Base-by-base conservation (phyloP, 305 asterid species). In the Fraxinus platypoda region DNA sequence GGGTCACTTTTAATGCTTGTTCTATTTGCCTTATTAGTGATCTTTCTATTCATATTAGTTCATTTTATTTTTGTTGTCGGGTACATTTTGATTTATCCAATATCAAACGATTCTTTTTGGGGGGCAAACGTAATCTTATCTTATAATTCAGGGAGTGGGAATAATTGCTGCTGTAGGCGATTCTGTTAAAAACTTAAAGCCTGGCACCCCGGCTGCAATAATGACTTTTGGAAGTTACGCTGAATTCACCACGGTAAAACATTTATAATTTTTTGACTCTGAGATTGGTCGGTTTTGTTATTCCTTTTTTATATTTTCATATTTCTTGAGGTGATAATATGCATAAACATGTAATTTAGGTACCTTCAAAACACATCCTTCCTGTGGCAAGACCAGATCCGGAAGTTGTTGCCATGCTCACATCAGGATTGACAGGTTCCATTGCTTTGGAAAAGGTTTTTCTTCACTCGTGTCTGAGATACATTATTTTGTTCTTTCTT, bases 401-500 rank as follows among this genome's bases (percentile, higher is more conserved):
- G 70, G 98, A 91, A 93, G 94, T 96, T 73, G 92, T 96, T 90
- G 99, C 99, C 77, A 94, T 94, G 99, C 99, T 96, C 81, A 96
- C 98, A 2, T 96, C 99, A 74, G 99, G 99, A 81, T 90, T 96
- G 62, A 96, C 99, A 59, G 99, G 98, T 80, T 94, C 99, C 75
- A 91, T 96, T 84, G 94, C 98, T 87, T 85, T 96, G 84, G 98
- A 96, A 82, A 96, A 96, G 98, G 99, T 94, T 38, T 62, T 82
- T 81, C 75, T 33, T n/a, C 46, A 49, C 82, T 86, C 76, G 17
- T 70, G 54, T 64, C 57, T 79, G 84, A 34, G 34, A 80, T 72
- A 8, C 80, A 33, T 76, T 74, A 64, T 81, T 62, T 70, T 64
- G 74, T 28, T 21, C 30, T 78, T 26, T 73, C 8, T 78, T 82